Percentiles rank a stretch among this genome's conserved stretches.
phyloP scores from a whole-genome alignment of 768 basidiomycete genomes.

The Jaapia argillacea region DNA sequence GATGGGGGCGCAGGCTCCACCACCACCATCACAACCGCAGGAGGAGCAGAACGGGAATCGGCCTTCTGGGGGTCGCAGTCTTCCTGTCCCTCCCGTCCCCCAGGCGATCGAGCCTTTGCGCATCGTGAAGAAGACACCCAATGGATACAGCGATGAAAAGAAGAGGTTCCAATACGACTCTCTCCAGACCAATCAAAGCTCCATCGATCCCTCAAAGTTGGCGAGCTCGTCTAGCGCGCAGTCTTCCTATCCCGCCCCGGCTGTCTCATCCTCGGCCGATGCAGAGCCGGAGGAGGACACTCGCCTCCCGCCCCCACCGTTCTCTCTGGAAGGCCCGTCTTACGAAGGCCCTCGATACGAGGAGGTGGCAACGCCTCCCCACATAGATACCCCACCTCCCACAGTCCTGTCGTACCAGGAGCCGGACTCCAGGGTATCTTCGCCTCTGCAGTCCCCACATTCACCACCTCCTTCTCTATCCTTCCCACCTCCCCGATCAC shows the following conservation, averaged over 20 bases:
- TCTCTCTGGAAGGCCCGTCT: constrained; percentile 23
- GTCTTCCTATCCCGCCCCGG: too few species aligned
- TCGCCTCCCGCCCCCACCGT: constrained; percentile 30
- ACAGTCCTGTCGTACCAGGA: constrained; percentile 13
- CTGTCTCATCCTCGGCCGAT: too few species aligned
- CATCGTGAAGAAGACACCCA: constrained; percentile 23
- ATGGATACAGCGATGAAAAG: constrained; percentile 10
- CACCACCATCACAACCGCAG: neutral
- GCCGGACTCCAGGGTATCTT: neutral
- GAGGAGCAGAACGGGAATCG: neutral
- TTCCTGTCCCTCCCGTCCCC: neutral
- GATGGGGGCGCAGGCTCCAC: constrained; percentile 1
- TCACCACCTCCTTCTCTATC: neutral
- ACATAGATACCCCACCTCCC: constrained; percentile 9
- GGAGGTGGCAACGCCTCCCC: constrained; percentile 14
- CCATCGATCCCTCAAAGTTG: neutral
- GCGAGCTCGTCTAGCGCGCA: neutral
- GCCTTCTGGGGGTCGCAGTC: neutral
- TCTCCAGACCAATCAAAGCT: neutral
- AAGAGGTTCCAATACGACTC: constrained; percentile 6
- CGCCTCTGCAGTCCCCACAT: neutral
- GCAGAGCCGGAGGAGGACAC: too few species aligned
- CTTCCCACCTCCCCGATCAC: neutral
- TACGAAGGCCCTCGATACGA: constrained; percentile 29
- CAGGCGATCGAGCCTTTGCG: constrained; percentile 22